Percentiles rank a stretch among this genome's conserved stretches.
Conservation (phyloP, 2,329 filamentous ascomycete species). For the Nemania sp. region DNA sequence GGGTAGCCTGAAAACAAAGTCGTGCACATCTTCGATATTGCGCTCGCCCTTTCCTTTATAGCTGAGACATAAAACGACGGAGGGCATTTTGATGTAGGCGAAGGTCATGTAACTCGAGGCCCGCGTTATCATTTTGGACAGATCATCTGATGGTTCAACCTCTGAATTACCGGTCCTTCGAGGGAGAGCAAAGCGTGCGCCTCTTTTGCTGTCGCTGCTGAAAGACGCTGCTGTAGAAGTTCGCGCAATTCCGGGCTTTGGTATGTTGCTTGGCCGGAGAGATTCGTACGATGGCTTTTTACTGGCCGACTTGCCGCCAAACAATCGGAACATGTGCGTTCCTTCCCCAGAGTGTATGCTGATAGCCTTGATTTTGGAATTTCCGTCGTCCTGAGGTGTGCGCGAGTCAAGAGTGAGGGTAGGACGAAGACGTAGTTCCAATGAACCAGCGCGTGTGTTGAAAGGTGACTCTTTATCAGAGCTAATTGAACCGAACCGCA, state of each 20-base stretch:
- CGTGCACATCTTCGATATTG: constrained; percentile 96
- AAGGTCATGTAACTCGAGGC: constrained; percentile 98
- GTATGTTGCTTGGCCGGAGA: constrained; percentile 57
- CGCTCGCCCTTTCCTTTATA: constrained; percentile 97
- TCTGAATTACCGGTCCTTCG: constrained; percentile 63
- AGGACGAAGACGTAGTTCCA: constrained; percentile 85
- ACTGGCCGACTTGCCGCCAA: constrained; percentile 59
- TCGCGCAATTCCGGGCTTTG: constrained; percentile 60
- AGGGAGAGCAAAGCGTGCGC: constrained; percentile 67
- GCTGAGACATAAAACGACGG: constrained; percentile 92
- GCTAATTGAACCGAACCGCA: constrained; percentile 53
- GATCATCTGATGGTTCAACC: constrained; percentile 81
- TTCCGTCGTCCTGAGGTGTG: constrained; percentile 47
- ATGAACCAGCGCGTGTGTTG: constrained; percentile 74
- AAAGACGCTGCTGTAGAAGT: constrained; percentile 59
- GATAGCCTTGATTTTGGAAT: constrained; percentile 60
- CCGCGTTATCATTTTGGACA: constrained; percentile 95
- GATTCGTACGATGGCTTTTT: constrained; percentile 71
- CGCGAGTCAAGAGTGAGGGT: constrained; percentile 74
- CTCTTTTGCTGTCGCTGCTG: constrained; percentile 59
- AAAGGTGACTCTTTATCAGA: constrained; percentile 65
- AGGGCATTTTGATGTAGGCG: constrained; percentile 93
- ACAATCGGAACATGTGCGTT: constrained; percentile 64
- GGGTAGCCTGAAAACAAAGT: constrained; percentile 96
- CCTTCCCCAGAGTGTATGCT: constrained; percentile 62